These are phyloP conservation scores for Globisporangium cylindrosporum DNA, from an alignment of 352 stramenopile genomes.

Conservation along the genomic window DNA sequence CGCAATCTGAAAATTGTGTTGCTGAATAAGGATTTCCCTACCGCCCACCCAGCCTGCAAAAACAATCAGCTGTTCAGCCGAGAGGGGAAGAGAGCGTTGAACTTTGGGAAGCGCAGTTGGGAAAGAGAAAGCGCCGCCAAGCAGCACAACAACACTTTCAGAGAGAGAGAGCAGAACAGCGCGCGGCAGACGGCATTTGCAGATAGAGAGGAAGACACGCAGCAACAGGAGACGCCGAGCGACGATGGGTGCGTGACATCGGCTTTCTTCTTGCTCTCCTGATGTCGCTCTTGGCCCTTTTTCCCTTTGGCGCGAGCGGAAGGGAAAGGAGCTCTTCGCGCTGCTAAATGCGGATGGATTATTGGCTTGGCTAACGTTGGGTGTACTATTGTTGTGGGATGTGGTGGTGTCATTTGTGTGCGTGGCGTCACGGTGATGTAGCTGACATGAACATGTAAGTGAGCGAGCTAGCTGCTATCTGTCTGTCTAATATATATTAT, in stretches of 20 bases:
- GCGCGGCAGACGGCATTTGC: neutral
- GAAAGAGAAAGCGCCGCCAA: neutral
- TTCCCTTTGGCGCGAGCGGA: neutral
- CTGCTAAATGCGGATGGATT: neutral
- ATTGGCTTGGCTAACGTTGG: neutral
- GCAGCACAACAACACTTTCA: neutral
- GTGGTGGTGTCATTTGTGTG: neutral
- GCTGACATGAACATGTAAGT: slow-evolving; percentile 10
- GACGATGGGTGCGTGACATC: neutral
- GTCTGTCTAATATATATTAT: neutral
- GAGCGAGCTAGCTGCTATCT: neutral
- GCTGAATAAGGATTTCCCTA: neutral
- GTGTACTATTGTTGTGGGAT: neutral
- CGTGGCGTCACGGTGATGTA: neutral
- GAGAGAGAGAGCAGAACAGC: neutral
- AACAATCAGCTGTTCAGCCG: neutral
- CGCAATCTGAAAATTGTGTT: neutral
- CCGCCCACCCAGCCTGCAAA: neutral
- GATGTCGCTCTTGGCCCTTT: neutral
- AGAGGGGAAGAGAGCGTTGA: neutral
- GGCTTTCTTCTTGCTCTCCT: neutral
- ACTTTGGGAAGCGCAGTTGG: neutral
- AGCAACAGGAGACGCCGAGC: too few species aligned
- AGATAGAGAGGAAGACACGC: neutral
- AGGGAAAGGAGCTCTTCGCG: neutral